Conservation (phyloP, 2,329 filamentous ascomycete species). For the Colletotrichum tanaceti region DNA sequence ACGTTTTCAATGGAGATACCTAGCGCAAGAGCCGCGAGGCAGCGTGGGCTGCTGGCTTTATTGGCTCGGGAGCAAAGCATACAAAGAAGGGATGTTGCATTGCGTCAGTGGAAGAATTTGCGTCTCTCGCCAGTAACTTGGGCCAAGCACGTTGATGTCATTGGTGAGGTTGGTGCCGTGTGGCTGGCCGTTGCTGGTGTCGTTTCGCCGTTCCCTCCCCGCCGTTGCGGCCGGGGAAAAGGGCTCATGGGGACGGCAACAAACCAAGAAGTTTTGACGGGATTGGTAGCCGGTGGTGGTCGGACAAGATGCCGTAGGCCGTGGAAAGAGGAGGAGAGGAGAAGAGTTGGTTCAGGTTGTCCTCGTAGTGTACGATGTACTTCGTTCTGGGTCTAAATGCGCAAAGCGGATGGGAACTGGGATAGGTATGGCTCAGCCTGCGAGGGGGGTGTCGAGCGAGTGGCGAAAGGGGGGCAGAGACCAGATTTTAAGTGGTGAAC, state of each 20-base stretch:
- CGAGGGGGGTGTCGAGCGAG: not conserved
- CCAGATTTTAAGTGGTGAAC: slow-evolving; percentile 22
- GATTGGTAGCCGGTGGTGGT: slow-evolving; percentile 15
- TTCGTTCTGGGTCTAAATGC: not conserved
- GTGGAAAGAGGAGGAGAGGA: not conserved
- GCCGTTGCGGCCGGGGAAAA: slow-evolving; percentile 4
- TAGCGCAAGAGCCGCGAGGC: slow-evolving; percentile 27
- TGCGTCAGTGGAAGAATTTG: slow-evolving; percentile 32
- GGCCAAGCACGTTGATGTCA: slow-evolving; percentile 37
- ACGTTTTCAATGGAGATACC: slow-evolving; percentile 29
- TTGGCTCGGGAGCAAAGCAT: not conserved
- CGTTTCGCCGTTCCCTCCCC: not conserved
- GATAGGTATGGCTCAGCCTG: slow-evolving; percentile 24
- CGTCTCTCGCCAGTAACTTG: not conserved
- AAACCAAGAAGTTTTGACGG: slow-evolving; percentile 3
- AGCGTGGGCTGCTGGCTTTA: slow-evolving; percentile 9
- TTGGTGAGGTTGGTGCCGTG: slow-evolving; percentile 5
- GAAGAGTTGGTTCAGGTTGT: not conserved
- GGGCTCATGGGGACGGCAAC: not conserved
- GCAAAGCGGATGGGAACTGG: slow-evolving; percentile 13
- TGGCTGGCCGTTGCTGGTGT: slow-evolving; percentile 28
- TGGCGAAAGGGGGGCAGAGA: not conserved
- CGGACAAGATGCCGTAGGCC: slow-evolving; percentile 7
- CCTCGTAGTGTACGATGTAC: too few species aligned
- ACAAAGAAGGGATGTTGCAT: not conserved